Base-by-base conservation (phyloP, 768 basidiomycete genomes). In the Dioszegia aurantiaca region DNA sequence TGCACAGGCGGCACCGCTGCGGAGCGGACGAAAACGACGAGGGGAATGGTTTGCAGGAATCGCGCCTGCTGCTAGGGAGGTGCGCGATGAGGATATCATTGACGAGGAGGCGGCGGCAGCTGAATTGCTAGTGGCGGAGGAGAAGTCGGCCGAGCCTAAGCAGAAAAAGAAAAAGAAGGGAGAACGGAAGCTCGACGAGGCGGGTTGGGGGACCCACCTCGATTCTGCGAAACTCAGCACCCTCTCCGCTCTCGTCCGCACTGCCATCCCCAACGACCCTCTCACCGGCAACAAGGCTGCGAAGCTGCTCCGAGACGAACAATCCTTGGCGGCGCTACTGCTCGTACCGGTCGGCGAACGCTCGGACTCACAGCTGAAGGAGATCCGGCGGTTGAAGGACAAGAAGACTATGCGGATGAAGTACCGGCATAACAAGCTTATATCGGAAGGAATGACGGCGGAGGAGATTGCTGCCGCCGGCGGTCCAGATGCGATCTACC, bases 401-500 rank as follows among this genome's bases (percentile, higher is more conserved):
- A 24, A 28, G 37, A 59, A 56, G 33, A 31, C 49, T 19, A 61
- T 47, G 26, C 49, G 65, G 33, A 55, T 55, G 19, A 61, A 52
- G 30, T 63, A 60, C 19, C 53, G 65, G 44, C 36, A 56, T 5
- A 24, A 46, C 41, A 61, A 56, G 43, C 52, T 67, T 30, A 10
- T 61, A 19, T 36, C 58, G 17, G 60, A 51, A 26, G 65, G 65
- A 3, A 56, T 61, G 58, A 67, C 54, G 16, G 46, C 42, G 40
- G 58, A 64, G 39, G 60, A 64, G 51, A 63, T 67, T 28, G 54
- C 56, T n/a, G n/a, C 37, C 19, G 45, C 40, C 14, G 65, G 65
- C 30, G 65, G 65, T 19, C 52, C 59, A 8, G 62, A 67, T 48
- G 60, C 58, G 12, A 51, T 66, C 19, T 62, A 44, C 37, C 33